A percentile compares a stretch with the other conserved stretches of the same genome.
These are phyloP conservation scores for Diplodia mutila DNA, from an alignment of 2,329 filamentous ascomycete species.

Conservation along the genomic window DNA sequence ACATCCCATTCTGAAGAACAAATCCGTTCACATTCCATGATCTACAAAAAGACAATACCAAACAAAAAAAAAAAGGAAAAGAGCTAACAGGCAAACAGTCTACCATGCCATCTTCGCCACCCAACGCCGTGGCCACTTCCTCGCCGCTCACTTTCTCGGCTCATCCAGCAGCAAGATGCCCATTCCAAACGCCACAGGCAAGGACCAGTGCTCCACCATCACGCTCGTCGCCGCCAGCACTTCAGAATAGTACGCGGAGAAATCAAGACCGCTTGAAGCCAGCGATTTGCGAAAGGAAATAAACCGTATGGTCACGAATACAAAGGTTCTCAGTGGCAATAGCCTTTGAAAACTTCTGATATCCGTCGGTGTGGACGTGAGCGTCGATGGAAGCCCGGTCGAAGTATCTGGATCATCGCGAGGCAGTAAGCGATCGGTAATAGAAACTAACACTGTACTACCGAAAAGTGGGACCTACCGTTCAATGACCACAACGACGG, in stretches of 20 bases:
- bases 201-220: slow-evolving; percentile 74
- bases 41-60: no score
- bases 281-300: neutral
- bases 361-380: no score
- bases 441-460: no score
- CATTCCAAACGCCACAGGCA: slow-evolving; percentile 73
- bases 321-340: no score
- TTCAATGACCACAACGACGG: neutral
- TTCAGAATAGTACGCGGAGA: slow-evolving; percentile 23
- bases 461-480: neutral
- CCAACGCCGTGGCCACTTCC: slow-evolving; percentile 61
- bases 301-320: no score
- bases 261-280: neutral
- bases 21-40: no score
- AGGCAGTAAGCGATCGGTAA: no score
- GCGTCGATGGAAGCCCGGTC: no score
- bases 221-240: slow-evolving; percentile 66
- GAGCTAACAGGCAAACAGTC: neutral
- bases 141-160: slow-evolving; percentile 64
- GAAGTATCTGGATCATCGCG: no score
- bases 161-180: slow-evolving; percentile 69
- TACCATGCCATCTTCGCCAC: slow-evolving; percentile 68
- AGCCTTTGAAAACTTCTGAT: no score
- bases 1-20: no score
- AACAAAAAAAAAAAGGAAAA: neutral